A percentile compares a stretch with the other conserved stretches of the same genome.
phyloP scores from a whole-genome alignment of 2,329 filamentous ascomycete species.

The Alternaria sp. region DNA sequence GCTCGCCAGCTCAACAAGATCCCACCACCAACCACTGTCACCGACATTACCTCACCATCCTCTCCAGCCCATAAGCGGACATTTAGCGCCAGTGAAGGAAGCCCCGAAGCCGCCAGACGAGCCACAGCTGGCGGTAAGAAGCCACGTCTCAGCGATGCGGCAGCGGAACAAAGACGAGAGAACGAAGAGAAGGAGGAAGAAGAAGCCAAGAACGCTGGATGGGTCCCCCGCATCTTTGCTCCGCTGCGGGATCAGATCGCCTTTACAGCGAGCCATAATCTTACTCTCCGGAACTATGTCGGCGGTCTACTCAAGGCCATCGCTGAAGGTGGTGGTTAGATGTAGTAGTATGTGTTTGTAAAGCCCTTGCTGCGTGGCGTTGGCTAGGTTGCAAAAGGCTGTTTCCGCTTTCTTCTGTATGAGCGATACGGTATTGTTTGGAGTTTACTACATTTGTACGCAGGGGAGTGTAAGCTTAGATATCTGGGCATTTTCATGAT shows the following conservation, averaged over 20 bases:
- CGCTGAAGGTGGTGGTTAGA: constrained; percentile 39
- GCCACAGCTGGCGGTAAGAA: constrained; percentile 52
- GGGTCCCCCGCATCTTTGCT: constrained; percentile 72
- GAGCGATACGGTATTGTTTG: background rate
- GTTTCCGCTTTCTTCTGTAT: background rate
- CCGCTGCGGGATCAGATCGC: constrained; percentile 69
- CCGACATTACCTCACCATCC: constrained; percentile 32
- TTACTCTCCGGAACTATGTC: constrained; percentile 49
- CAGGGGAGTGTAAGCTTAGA: background rate
- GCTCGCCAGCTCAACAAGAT: constrained; percentile 58
- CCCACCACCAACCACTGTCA: constrained; percentile 30
- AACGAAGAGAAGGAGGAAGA: constrained; percentile 51
- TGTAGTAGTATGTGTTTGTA: background rate
- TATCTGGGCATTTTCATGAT: background rate
- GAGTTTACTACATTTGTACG: background rate
- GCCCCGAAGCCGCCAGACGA: constrained; percentile 30
- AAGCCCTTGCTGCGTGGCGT: background rate
- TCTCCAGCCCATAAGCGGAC: constrained; percentile 39
- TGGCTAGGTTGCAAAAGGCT: background rate
- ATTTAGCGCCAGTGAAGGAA: constrained; percentile 37
- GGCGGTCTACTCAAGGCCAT: constrained; percentile 44
- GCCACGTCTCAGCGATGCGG: constrained; percentile 41
- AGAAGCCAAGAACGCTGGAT: constrained; percentile 61
- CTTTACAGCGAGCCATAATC: constrained; percentile 73
- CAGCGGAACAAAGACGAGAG: constrained; percentile 35